Conservation (phyloP, 768 basidiomycete genomes). For the Steccherinum ochraceum region DNA sequence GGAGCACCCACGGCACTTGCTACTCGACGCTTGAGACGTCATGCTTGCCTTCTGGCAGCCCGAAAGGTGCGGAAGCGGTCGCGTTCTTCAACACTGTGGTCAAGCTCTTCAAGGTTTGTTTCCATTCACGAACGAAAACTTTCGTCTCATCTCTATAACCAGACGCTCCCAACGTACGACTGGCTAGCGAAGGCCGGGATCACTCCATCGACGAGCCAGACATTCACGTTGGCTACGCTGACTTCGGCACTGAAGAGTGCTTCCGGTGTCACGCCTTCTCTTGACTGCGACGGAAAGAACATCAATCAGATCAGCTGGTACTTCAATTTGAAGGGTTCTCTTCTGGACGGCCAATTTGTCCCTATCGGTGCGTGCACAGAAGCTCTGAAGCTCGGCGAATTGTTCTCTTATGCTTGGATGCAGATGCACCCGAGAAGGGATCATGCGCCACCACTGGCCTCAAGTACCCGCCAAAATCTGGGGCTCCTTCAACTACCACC, state of each 20-base stretch:
- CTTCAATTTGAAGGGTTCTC: conserved; percentile 59
- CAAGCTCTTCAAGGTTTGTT: conserved; percentile 43
- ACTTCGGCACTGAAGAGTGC: conserved; percentile 47
- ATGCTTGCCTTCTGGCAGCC: conserved; percentile 56
- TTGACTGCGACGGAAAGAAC: conserved; percentile 35
- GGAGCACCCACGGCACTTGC: conserved; percentile 61
- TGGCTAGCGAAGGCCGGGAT: conserved; percentile 73
- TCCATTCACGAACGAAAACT: conserved; percentile 1
- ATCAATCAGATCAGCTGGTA: conserved; percentile 52
- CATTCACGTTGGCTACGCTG: conserved; percentile 51
- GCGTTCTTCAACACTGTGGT: conserved; percentile 61
- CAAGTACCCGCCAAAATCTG: conserved; percentile 53
- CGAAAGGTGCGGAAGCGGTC: conserved; percentile 61
- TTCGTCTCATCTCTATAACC: conserved; percentile 5
- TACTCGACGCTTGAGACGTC: conserved; percentile 47
- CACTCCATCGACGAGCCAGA: conserved; percentile 51
- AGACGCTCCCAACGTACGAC: conserved; percentile 67
- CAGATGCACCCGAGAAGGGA: conserved; percentile 45
- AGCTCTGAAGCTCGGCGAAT: no score
- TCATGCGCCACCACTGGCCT: conserved; percentile 53
- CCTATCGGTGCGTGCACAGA: conserved; percentile 41
- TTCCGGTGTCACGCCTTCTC: conserved; percentile 47
- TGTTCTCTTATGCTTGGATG: background rate
- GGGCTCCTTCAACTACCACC: conserved; percentile 15
- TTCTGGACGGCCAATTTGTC: conserved; percentile 58